Base-by-base conservation (phyloP, 2,329 filamentous ascomycete species). In the Blastomyces percursus region DNA sequence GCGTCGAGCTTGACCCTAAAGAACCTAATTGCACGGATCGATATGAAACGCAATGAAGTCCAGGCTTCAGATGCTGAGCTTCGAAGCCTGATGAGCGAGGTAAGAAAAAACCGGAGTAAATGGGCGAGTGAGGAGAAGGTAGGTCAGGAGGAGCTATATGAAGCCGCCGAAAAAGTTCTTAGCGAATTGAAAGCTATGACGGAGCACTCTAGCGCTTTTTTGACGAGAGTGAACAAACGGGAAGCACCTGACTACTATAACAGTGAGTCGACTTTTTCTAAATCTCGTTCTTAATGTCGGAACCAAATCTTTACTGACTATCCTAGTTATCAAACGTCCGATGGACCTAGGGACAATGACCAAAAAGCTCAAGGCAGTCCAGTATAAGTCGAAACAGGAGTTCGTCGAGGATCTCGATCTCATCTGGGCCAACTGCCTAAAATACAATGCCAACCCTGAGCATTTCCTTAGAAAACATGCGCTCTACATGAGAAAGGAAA, bases 261-360 rank as follows among this genome's bases (percentile, higher is more conserved):
- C 68, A 85, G 94, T 88, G 85, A 87, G 86, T 27, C 9, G 4
- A 32, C 32, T 67, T 61, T 48, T 42, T 61, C 48, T 40, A n/a
- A 3, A 32, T 35, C 16, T 16, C 14, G 14, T 35, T 38, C 6
- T 24, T 60, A 27, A 30, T 44, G 24, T 40, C 12, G 12, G 24
- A 27, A 16, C 55, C 32, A 5, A 32, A 50, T 42, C 8, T 16
- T 40, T 59, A 60, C 65, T 66, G 59, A 65, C 11, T 24, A n/a
- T 9, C 27, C 64, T 71, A 91, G 88, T 90, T 67, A 96, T 97
- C 76, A 96, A 95, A 77, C 88, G 92, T 56, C 94, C 94, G 1
- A 99, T 99, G 94, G 94, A 99, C 73, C 86, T 99, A 63, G 94
- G 94, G 46, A 88, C 87, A 57, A 97, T 99, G 91, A 96, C 95